Conservation (phyloP, 768 basidiomycete genomes). For the Serendipita indica region DNA sequence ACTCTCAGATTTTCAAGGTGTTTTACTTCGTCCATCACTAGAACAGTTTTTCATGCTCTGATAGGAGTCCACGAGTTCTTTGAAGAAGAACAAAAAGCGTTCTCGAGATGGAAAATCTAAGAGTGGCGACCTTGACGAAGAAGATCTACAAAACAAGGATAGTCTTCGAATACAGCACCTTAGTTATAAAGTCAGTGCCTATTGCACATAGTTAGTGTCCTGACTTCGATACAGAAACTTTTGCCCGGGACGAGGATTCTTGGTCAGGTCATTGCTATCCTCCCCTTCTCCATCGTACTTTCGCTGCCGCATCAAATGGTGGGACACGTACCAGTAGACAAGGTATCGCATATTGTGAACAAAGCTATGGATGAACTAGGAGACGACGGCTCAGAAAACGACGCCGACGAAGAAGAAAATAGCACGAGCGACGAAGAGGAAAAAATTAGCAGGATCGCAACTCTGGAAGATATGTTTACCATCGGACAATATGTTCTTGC, state of each 20-base stretch:
- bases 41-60: slow-evolving; percentile 11
- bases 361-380: slow-evolving; percentile 40
- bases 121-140: slow-evolving; percentile 19
- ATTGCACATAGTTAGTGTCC: background rate
- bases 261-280: slow-evolving; percentile 71
- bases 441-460: background rate
- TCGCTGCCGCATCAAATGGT: slow-evolving; percentile 93
- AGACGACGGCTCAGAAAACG: slow-evolving; percentile 30
- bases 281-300: slow-evolving; percentile 77
- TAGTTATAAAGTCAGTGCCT: slow-evolving; percentile 65
- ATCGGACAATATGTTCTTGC: slow-evolving; percentile 80
- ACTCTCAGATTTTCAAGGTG: slow-evolving; percentile 63
- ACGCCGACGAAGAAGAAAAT: slow-evolving; percentile 33
- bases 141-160: slow-evolving; percentile 20
- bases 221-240: background rate
- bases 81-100: slow-evolving; percentile 28
- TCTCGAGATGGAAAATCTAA: slow-evolving; percentile 37
- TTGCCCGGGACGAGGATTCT: slow-evolving; percentile 69
- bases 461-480: slow-evolving; percentile 47
- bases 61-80: slow-evolving; percentile 25
- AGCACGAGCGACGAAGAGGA: slow-evolving; percentile 17
- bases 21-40: slow-evolving; percentile 16
- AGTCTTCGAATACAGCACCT: slow-evolving; percentile 47
- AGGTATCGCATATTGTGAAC: slow-evolving; percentile 65
- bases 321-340: slow-evolving; percentile 88